phyloP scores from a whole-genome alignment of 768 basidiomycete species.

The Russula abietina region DNA sequence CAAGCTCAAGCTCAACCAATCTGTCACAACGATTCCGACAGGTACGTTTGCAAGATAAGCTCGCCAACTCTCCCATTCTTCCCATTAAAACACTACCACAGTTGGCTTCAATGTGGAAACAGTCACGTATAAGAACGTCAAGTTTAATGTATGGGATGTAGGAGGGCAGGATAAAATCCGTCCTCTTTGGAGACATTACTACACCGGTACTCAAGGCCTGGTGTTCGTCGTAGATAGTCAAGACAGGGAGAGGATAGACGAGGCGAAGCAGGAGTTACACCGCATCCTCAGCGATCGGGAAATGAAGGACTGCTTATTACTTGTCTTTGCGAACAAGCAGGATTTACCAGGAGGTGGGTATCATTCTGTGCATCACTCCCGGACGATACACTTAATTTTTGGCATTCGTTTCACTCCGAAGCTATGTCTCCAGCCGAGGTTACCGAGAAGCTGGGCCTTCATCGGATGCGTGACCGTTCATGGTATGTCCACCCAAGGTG shows the following conservation, averaged over 20 bases:
- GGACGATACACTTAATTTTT: not conserved
- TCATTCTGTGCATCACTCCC: not conserved
- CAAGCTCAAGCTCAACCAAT: conserved; percentile 98
- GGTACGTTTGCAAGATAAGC: conserved; percentile 40
- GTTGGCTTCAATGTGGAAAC: conserved; percentile 99
- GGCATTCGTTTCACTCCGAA: conserved; percentile 28
- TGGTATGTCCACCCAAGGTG: conserved; percentile 99
- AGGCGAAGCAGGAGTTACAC: conserved; percentile 93
- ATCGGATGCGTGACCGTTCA: conserved; percentile 92
- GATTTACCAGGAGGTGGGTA: conserved; percentile 88
- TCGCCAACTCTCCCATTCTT: not conserved
- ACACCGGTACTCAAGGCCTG: conserved; percentile 96
- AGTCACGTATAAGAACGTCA: conserved; percentile 97
- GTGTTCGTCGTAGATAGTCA: conserved; percentile 98
- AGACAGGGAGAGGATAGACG: conserved; percentile 91
- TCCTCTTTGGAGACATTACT: conserved; percentile 97
- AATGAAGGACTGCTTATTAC: conserved; percentile 94
- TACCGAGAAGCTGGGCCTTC: conserved; percentile 91
- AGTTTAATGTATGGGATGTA: conserved; percentile 94
- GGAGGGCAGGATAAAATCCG: conserved; percentile 99
- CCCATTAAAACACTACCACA: conserved; percentile 29
- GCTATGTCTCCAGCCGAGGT: conserved; percentile 99
- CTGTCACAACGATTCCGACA: conserved; percentile 97
- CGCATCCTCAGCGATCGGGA: conserved; percentile 94
- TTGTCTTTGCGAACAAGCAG: conserved; percentile 99